Percentiles rank a stretch among this genome's conserved stretches.
These are phyloP conservation scores for Phytopythium kandeliae DNA, from an alignment of 352 stramenopile genomes.

Conservation along the genomic window DNA sequence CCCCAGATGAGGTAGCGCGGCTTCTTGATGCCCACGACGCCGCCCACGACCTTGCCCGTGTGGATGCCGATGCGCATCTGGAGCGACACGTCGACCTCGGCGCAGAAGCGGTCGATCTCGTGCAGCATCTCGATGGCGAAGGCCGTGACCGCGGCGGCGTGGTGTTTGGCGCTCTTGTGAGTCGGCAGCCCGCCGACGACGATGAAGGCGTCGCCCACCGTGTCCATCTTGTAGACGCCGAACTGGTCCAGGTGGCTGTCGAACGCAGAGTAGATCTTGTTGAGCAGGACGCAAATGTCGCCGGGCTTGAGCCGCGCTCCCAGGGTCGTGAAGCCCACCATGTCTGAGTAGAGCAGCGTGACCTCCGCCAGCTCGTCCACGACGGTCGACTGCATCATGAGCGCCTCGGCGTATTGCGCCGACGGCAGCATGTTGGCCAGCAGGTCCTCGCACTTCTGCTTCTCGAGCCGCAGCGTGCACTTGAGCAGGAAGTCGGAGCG, in stretches of 20 bases:
- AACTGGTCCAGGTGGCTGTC: slow-evolving; percentile 73
- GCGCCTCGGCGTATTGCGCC: slow-evolving; percentile 56
- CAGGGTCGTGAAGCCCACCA: slow-evolving; percentile 79
- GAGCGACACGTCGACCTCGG: slow-evolving; percentile 50
- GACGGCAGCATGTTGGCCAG: slow-evolving; percentile 85
- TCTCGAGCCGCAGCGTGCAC: slow-evolving; percentile 68
- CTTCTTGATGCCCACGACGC: slow-evolving; percentile 81
- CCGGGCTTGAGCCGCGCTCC: slow-evolving; percentile 48
- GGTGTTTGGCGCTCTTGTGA: slow-evolving; percentile 66
- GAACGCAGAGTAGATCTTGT: slow-evolving; percentile 79
- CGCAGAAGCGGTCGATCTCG: slow-evolving; percentile 75
- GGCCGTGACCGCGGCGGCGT: slow-evolving; percentile 65
- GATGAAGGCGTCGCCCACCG: slow-evolving; percentile 82
- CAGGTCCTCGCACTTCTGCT: slow-evolving; percentile 78
- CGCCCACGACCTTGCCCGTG: slow-evolving; percentile 74
- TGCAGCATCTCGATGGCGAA: slow-evolving; percentile 86
- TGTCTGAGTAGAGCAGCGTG: slow-evolving; percentile 82
- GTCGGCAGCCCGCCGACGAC: slow-evolving; percentile 66
- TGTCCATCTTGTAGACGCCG: slow-evolving; percentile 88
- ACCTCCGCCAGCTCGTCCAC: slow-evolving; percentile 81
- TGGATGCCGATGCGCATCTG: slow-evolving; percentile 87
- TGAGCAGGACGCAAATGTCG: slow-evolving; percentile 73
- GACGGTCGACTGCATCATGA: slow-evolving; percentile 69
- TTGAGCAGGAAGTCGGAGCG: slow-evolving; percentile 76
- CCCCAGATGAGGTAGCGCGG: slow-evolving; percentile 85